These are phyloP conservation scores for Angophora floribunda DNA, from an alignment of 345 rosid genomes.

Conservation along the genomic window DNA sequence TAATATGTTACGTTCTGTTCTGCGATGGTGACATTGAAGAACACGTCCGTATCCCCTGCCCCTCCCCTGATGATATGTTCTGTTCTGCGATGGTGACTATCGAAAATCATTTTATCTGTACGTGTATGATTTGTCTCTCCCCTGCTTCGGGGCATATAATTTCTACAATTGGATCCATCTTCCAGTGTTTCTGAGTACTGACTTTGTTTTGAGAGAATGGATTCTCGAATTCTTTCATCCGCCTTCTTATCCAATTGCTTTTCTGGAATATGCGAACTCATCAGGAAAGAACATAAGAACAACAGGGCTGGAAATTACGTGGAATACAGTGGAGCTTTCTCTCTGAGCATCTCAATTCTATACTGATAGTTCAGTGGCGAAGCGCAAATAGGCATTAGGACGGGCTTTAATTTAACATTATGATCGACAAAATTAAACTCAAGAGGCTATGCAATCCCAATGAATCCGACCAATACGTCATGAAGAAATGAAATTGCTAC, in stretches of 20 bases:
- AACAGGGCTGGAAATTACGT: background rate
- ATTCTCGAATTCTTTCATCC: background rate
- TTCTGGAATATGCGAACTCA: background rate
- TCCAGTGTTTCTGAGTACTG: fast-evolving
- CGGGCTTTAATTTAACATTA: background rate
- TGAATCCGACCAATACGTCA: fast-evolving
- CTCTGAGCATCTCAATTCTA: background rate
- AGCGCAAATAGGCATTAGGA: background rate
- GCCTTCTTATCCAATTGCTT: no score
- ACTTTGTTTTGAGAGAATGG: background rate
- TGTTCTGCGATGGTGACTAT: background rate
- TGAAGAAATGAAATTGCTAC: background rate
- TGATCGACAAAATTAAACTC: background rate
- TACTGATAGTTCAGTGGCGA: no score
- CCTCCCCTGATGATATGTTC: background rate
- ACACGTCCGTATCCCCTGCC: no score
- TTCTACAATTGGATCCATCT: background rate
- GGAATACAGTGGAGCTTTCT: no score
- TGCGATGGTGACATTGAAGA: background rate
- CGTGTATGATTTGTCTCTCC: background rate
- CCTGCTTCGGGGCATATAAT: background rate
- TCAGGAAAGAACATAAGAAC: background rate
- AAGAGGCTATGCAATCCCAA: background rate
- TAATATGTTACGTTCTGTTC: background rate
- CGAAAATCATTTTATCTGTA: background rate